A percentile compares a stretch with the other conserved stretches of the same genome.
These are phyloP conservation scores for Geosiphon pyriformis DNA, from an alignment of 192 early-diverging fungal genomes.

Conservation along the genomic window DNA sequence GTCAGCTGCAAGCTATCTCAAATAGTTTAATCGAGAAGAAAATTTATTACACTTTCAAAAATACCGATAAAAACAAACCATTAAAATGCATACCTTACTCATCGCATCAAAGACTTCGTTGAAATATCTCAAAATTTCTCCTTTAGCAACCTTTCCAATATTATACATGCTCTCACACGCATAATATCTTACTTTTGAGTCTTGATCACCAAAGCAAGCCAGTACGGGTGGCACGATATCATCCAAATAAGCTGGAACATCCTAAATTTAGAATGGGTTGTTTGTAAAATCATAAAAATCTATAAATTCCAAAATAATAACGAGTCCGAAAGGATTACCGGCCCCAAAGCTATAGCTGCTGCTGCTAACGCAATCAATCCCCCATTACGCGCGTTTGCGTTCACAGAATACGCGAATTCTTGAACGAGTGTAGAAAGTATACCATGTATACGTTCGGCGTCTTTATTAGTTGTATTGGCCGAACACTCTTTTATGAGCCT, in stretches of 20 bases:
- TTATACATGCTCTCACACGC: constrained; percentile 99
- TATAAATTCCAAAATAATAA: constrained; percentile 1
- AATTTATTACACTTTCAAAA: too few relatives aligned
- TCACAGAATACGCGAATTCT: constrained; percentile 85
- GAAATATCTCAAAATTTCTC: constrained; percentile 84
- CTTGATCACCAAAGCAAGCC: constrained; percentile 86
- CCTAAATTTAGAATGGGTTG: too few relatives aligned
- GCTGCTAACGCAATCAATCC: constrained; percentile 92
- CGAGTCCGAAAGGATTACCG: constrained; percentile 6
- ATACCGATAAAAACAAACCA: not conserved
- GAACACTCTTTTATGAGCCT: constrained; percentile 70
- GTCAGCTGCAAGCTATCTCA: constrained; percentile 73
- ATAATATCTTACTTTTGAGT: constrained; percentile 93
- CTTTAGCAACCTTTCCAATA: constrained; percentile 91
- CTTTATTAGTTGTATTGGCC: constrained; percentile 45
- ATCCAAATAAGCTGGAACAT: constrained; percentile 59
- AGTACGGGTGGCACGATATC: constrained; percentile 92
- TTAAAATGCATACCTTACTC: constrained; percentile 74
- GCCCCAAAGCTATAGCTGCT: constrained; percentile 78
- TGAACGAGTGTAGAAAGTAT: constrained; percentile 75
- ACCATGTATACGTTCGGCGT: constrained; percentile 54
- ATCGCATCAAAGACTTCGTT: constrained; percentile 97
- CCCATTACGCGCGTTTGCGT: constrained; percentile 84
- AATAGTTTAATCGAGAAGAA: not conserved
- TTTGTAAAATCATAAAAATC: constrained; percentile 7